Conservation (phyloP, 1,284 basidiomycete species). For the Gomphus bonarii region DNA sequence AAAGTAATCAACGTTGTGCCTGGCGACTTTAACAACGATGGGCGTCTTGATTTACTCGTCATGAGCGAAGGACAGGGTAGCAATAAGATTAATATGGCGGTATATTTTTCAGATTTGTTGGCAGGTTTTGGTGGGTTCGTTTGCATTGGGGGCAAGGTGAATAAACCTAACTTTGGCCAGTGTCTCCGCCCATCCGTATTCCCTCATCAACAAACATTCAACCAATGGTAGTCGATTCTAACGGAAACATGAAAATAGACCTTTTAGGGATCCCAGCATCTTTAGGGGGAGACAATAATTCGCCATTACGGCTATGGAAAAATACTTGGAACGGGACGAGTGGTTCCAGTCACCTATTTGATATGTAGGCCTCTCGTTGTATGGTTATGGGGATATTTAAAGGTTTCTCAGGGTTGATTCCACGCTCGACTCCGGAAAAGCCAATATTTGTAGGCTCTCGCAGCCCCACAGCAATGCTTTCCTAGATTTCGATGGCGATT, state of each 20-base stretch:
- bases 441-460: slow-evolving; percentile 61
- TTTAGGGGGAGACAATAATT: slow-evolving; percentile 24
- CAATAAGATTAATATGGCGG: slow-evolving; percentile 47
- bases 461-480: slow-evolving; percentile 92
- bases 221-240: slow-evolving; percentile 78
- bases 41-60: slow-evolving; percentile 81
- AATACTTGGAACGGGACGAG: slow-evolving; percentile 64
- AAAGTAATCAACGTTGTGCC: slow-evolving; percentile 75
- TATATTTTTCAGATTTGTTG: slow-evolving; percentile 54
- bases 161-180: slow-evolving; percentile 16
- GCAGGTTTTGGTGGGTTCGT: slow-evolving; percentile 58
- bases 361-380: slow-evolving; percentile 36
- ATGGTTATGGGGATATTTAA: slow-evolving; percentile 3
- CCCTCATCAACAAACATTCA: slow-evolving; percentile 66
- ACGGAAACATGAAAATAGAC: slow-evolving; percentile 85
- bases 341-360: slow-evolving; percentile 41
- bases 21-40: slow-evolving; percentile 89
- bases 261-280: slow-evolving; percentile 63
- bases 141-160: background rate
- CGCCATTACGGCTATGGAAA: slow-evolving; percentile 56
- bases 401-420: slow-evolving; percentile 37
- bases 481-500: slow-evolving; percentile 95
- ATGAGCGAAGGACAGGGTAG: slow-evolving; percentile 54
- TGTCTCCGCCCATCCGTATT: slow-evolving; percentile 35
- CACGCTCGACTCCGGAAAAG: slow-evolving; percentile 35